Conservation (phyloP, 2,329 filamentous ascomycete genomes). For the Aspergillus sergii region DNA sequence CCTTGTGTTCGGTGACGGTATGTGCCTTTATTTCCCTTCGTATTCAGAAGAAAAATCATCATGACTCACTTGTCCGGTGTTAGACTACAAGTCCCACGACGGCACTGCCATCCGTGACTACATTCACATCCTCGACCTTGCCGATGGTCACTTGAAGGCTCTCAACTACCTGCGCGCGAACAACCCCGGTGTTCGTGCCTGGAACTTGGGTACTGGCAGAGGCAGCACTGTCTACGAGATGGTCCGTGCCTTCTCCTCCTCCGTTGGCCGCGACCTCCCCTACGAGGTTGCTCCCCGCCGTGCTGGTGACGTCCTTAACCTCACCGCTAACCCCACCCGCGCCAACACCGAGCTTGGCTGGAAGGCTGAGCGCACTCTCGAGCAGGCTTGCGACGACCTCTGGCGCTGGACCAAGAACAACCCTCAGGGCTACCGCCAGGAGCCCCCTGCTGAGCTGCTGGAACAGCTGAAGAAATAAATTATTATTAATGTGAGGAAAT, state of each 20-base stretch:
- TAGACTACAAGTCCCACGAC: constrained; percentile 71
- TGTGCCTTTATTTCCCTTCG: constrained; percentile 32
- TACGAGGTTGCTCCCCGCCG: constrained; percentile 85
- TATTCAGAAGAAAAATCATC: not conserved
- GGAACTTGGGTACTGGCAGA: constrained; percentile 94
- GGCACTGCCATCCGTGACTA: constrained; percentile 72
- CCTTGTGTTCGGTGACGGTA: constrained; percentile 90
- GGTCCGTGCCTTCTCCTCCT: constrained; percentile 87
- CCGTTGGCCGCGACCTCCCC: constrained; percentile 80
- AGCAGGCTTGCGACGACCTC: constrained; percentile 89
- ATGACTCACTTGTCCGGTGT: not conserved
- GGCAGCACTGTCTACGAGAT: constrained; percentile 98
- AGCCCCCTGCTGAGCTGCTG: constrained; percentile 81
- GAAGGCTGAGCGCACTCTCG: constrained; percentile 88
- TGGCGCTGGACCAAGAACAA: constrained; percentile 99
- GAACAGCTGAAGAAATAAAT: constrained; percentile 51
- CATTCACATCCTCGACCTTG: constrained; percentile 60
- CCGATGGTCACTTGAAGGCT: constrained; percentile 61
- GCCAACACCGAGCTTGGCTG: constrained; percentile 89
- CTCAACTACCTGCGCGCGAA: constrained; percentile 64
- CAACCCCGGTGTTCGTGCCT: constrained; percentile 82
- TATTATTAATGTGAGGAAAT: not conserved
- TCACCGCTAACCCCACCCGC: constrained; percentile 86
- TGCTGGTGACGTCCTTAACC: constrained; percentile 87
- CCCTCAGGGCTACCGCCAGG: constrained; percentile 89